Base-by-base conservation (phyloP, 495 filamentous ascomycete species). In the Glutinoglossum americanum region DNA sequence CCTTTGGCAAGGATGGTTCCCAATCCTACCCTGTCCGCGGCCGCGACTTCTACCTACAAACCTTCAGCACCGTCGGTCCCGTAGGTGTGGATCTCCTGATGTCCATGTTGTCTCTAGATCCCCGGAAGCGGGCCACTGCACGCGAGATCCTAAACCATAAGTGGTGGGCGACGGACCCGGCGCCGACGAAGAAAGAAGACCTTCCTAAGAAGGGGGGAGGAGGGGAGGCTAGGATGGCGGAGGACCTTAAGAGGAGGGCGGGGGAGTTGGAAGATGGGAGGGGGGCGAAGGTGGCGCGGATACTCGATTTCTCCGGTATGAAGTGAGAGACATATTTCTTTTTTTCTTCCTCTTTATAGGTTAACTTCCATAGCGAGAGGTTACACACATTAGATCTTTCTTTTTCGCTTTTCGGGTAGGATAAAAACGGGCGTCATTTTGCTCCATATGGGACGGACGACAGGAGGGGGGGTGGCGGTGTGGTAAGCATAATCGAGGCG, bases 71-170 rank as follows among this genome's bases (percentile, higher is more conserved):
- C 3, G 78, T 85, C 17, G 89, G 89, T 4, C 68, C 77, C 28
- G 80, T 85, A 57, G 93, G 92, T 39, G 84, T 88, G 23, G 88
- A 96, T 66, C 68, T 97, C 61, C 68, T 99, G 60, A 83, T 89
- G 75, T 79, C 78, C 54, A 97, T 94, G 78, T 74, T 94, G 56
- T 73, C 73, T 9, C 74, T 97, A 51, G 88, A 99, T 68, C 93
- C 93, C 28, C 76, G 80, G 62, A 89, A 84, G 66, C 73, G 93
- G 39, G 79, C 82, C 56, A 87, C 82, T 1, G 84, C 88, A 0
- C 69, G 77, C 39, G 75, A 87, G 62, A 80, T 87, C 59, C 73
- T 99, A 44, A 74, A 82, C 66, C 89, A 96, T 68, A 70, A 72
- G 56, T 99, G 88, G 85, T 99, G 92, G 85, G 72, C 74, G 11